Evolutionary conservation across 768 basidiomycete species (phyloP).

Genomic region (Mycena belliarum): DNA sequence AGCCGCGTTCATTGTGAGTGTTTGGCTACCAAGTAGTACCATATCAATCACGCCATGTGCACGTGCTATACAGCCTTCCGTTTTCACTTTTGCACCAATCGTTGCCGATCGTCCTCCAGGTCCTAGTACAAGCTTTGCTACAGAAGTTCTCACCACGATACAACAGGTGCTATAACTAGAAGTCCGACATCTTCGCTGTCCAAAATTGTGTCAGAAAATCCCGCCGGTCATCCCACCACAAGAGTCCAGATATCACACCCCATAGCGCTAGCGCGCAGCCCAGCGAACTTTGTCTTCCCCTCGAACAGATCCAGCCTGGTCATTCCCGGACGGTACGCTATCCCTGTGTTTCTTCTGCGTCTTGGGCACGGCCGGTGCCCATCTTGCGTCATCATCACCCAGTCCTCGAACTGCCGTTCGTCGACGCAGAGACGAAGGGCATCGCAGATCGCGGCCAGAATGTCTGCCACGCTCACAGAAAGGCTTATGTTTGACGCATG

Average conservation of each 20-base stretch:
- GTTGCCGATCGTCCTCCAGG: too few relatives aligned
- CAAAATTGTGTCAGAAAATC: neutral
- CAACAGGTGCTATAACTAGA: neutral
- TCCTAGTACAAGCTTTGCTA: too few relatives aligned
- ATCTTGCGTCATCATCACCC: neutral
- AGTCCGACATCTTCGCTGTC: slow-evolving; percentile 10
- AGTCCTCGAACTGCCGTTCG: neutral
- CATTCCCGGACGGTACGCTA: slow-evolving; percentile 7
- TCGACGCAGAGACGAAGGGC: slow-evolving; percentile 11
- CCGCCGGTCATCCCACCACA: neutral
- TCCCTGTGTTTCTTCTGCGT: neutral
- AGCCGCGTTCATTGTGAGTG: too few relatives aligned
- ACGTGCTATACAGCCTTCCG: too few relatives aligned
- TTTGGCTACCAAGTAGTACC: too few relatives aligned
- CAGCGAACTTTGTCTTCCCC: slow-evolving; percentile 15
- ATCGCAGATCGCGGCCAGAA: slow-evolving; percentile 7
- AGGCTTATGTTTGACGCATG: slow-evolving; percentile 11
- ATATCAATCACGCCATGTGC: too few relatives aligned
- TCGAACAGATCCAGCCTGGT: slow-evolving; percentile 13
- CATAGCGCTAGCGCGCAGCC: slow-evolving; percentile 3
- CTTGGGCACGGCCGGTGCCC: neutral
- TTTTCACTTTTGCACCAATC: too few relatives aligned
- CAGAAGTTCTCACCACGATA: neutral
- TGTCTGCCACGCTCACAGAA: slow-evolving; percentile 14
- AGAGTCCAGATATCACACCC: slow-evolving; percentile 18